A percentile compares a stretch with the other conserved stretches of the same genome.
These are phyloP conservation scores for Calocybe indica DNA, from an alignment of 768 basidiomycete genomes.

Conservation along the genomic window DNA sequence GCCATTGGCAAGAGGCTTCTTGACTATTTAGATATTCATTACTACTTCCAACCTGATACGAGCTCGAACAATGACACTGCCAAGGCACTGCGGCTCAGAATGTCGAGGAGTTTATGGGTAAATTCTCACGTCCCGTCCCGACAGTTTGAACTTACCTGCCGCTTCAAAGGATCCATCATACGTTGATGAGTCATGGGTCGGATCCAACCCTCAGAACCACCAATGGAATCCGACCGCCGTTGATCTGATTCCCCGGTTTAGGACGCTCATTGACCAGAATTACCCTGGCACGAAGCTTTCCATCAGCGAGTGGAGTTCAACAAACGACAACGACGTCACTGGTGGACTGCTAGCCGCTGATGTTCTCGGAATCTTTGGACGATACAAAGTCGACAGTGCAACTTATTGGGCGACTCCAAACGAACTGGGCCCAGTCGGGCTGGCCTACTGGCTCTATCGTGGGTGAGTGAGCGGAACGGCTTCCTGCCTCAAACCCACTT, in stretches of 20 bases:
- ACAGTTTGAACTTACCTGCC: background rate
- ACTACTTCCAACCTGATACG: constrained; percentile 48
- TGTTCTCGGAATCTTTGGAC: constrained; percentile 44
- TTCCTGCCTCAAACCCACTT: background rate
- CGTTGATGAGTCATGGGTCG: constrained; percentile 51
- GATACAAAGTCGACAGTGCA: constrained; percentile 41
- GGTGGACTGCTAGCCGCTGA: constrained; percentile 50
- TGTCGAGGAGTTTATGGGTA: constrained; percentile 48
- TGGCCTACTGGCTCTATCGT: constrained; percentile 53
- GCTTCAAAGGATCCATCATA: constrained; percentile 35
- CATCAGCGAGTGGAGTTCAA: constrained; percentile 47
- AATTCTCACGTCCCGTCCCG: constrained; percentile 1
- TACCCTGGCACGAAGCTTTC: constrained; percentile 54
- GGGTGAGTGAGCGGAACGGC: constrained; percentile 26
- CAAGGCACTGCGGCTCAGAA: constrained; percentile 42
- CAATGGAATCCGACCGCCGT: constrained; percentile 40
- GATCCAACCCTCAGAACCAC: constrained; percentile 35
- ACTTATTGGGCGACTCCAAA: constrained; percentile 49
- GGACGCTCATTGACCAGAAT: constrained; percentile 37
- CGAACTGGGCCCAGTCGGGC: constrained; percentile 40
- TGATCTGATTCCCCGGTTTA: constrained; percentile 43
- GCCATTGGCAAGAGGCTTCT: constrained; percentile 34
- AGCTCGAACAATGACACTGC: constrained; percentile 47
- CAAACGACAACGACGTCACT: constrained; percentile 43
- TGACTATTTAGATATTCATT: constrained; percentile 54